Percentiles rank a stretch among this genome's conserved stretches.
Conservation (phyloP, 306 rosid species). For the Hippophae gyantsensis region DNA sequence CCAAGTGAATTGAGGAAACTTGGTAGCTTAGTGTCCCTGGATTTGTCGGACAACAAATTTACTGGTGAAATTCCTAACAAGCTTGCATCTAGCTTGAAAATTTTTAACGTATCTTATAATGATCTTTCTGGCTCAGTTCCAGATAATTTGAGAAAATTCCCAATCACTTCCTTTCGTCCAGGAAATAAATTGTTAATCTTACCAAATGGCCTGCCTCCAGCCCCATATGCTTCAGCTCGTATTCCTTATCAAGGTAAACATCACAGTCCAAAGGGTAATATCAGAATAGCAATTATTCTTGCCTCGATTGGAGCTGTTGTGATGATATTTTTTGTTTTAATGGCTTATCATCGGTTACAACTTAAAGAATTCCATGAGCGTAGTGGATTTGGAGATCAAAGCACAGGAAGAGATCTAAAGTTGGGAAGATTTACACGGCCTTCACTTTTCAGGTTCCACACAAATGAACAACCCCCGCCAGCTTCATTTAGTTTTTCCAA, state of each 20-base stretch:
- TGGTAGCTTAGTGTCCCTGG: slow-evolving; percentile 53
- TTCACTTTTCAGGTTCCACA: slow-evolving; percentile 68
- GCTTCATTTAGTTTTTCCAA: slow-evolving; percentile 74
- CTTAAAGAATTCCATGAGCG: slow-evolving; percentile 67
- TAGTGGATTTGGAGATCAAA: slow-evolving; percentile 51
- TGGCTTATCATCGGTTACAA: slow-evolving; percentile 80
- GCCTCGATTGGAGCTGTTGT: slow-evolving; percentile 84
- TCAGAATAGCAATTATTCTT: slow-evolving; percentile 83
- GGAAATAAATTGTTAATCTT: slow-evolving; percentile 51
- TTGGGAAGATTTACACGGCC: slow-evolving; percentile 51
- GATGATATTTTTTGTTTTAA: slow-evolving; percentile 79
- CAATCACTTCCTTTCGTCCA: slow-evolving; percentile 57
- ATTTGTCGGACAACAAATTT: slow-evolving; percentile 76
- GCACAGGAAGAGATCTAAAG: slow-evolving; percentile 60
- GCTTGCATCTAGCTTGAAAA: slow-evolving; percentile 57
- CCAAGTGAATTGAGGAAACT: slow-evolving; percentile 74
- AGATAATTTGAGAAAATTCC: slow-evolving; percentile 49
- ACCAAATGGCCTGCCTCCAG: slow-evolving; percentile 17
- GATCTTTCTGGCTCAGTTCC: slow-evolving; percentile 75
- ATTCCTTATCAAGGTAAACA: slow-evolving; percentile 24
- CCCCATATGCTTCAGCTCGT: slow-evolving; percentile 39
- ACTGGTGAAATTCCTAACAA: slow-evolving; percentile 67
- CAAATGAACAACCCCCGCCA: slow-evolving; percentile 53
- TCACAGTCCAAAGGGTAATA: slow-evolving; percentile 50
- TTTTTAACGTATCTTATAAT: slow-evolving; percentile 73